Evolutionary conservation across 2,329 filamentous ascomycete species (phyloP), one percentile per base, ranked within the genome.

Genomic region (Thielaviopsis musarum): DNA sequence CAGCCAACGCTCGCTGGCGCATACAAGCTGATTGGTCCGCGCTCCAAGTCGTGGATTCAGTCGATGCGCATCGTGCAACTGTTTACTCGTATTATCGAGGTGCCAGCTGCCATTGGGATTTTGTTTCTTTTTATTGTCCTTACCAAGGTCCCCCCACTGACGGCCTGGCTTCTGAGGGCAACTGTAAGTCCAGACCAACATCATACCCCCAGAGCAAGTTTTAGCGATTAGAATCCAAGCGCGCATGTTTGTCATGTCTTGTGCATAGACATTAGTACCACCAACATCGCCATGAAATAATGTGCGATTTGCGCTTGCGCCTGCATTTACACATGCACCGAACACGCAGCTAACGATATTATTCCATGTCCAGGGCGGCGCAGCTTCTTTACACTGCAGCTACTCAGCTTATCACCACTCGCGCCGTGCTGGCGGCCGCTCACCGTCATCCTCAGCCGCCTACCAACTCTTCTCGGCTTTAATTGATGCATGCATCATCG

Each of bases 391-490:
- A 4, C 83, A 90, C 68, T 83, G 81, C 17, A 66, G 83, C 19
- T 97, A 97, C 70, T 87, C 80, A 51, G 78, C 94, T 62, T 93
- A 87, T 66, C 90, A 96, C 69, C 80, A 94, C 48, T 76, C 80
- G 15, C 81, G 87, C 34, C 81, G 84, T 45, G 79, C 87, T 0
- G 82, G 81, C 54, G 80, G 77, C 52, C 82, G 90, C 57, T 83
- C 90, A 0, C 84, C 91, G 0, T 84, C 77, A 3, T 95, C 88
- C 22, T 88, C 89, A 19, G 84, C 88, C 15, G 91, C 88, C 64
- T 97, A 97, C 71, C 89, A 94, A 71, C 73, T 93, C 60, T 97
- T 96, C 69, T 82, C 90, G 2, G 77, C 81, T 12, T 73, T 89
- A 52, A 79, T 86, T 51, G 91, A 97, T 69, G 66, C 82, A 15